These are phyloP conservation scores for Datura wrightii DNA, from an alignment of 257 asterid genomes.

Conservation along the genomic window DNA sequence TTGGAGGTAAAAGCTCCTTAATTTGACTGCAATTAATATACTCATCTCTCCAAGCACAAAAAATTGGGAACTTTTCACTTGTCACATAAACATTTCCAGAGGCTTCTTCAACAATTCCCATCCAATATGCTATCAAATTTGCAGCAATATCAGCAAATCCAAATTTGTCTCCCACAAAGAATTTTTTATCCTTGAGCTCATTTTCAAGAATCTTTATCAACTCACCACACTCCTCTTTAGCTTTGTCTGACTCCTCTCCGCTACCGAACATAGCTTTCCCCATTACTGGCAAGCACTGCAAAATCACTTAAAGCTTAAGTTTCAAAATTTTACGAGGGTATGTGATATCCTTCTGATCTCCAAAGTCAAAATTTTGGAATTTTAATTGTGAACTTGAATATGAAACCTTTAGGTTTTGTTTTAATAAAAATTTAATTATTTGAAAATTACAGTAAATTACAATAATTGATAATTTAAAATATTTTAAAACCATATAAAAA, in stretches of 20 bases:
- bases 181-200: neutral
- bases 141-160: conserved; percentile 29
- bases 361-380: too few species aligned
- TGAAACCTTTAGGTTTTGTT: too few species aligned
- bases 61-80: neutral
- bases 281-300: neutral
- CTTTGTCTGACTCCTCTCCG: conserved; percentile 27
- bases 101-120: neutral
- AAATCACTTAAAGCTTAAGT: neutral
- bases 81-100: neutral
- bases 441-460: too few species aligned
- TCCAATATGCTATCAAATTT: neutral
- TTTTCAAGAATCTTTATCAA: neutral
- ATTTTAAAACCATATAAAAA: too few species aligned
- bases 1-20: conserved; percentile 20
- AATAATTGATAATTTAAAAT: too few species aligned
- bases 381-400: too few species aligned
- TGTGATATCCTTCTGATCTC: too few species aligned
- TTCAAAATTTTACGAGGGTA: too few species aligned
- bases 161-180: conserved; percentile 19
- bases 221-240: conserved; percentile 11
- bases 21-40: neutral
- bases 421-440: too few species aligned
- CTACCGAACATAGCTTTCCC: neutral
- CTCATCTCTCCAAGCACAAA: conserved; percentile 25